Conservation (phyloP, 257 asterid species). For the Solanum pennellii region DNA sequence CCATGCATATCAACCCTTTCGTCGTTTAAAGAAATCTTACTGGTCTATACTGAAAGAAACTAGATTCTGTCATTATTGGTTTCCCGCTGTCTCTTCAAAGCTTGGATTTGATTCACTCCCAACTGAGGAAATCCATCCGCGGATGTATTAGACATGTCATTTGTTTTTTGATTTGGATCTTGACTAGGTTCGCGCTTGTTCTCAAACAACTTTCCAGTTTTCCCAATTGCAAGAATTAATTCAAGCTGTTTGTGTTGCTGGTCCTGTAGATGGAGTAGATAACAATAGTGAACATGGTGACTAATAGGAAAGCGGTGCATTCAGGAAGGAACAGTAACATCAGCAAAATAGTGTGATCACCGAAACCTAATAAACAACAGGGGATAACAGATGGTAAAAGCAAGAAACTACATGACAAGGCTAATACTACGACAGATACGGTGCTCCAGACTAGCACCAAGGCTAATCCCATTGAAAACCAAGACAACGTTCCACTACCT, state of each 20-base stretch:
- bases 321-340: neutral
- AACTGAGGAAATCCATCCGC: slow-evolving; percentile 9
- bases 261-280: slow-evolving; percentile 32
- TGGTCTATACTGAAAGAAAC: neutral
- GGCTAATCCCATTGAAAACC: neutral
- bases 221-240: slow-evolving; percentile 52
- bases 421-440: neutral
- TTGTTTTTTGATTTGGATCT: neutral
- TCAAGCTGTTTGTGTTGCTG: slow-evolving; percentile 78
- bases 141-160: slow-evolving; percentile 1
- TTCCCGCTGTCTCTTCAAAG: slow-evolving; percentile 24
- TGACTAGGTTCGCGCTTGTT: slow-evolving; percentile 3
- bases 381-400: neutral
- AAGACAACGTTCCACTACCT: neutral
- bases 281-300: neutral
- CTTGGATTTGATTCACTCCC: slow-evolving; percentile 22
- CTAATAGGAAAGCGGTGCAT: neutral
- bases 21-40: neutral
- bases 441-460: neutral
- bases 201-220: slow-evolving; percentile 25
- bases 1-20: neutral
- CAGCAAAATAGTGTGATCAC: neutral
- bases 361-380: neutral
- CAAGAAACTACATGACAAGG: neutral
- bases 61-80: slow-evolving; percentile 21